These are phyloP conservation scores for Diaporthe citriasiana DNA, from an alignment of 2,329 filamentous ascomycete genomes.

Conservation along the genomic window DNA sequence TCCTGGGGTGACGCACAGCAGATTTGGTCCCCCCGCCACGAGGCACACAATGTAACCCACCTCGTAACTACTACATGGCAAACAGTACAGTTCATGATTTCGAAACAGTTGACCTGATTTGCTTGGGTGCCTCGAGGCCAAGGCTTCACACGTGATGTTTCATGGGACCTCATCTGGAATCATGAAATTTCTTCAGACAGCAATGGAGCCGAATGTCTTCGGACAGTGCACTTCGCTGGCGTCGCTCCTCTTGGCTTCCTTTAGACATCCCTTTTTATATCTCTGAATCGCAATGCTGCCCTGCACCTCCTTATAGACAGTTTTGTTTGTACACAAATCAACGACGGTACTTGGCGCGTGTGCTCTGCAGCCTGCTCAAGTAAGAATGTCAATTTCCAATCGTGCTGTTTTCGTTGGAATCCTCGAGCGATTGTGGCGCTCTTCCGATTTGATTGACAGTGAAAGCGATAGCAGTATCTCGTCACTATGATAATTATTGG, in stretches of 20 bases:
- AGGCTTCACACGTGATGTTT: background rate
- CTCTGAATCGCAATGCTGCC: background rate
- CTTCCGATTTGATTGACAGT: too few relatives aligned
- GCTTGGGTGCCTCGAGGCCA: background rate
- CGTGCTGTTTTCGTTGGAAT: background rate
- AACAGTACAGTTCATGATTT: background rate
- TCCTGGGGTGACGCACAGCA: background rate
- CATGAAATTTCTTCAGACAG: background rate
- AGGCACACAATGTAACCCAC: background rate
- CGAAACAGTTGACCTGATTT: background rate
- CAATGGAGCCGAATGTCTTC: background rate
- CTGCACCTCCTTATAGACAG: background rate
- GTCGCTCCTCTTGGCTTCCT: background rate
- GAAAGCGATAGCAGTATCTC: too few relatives aligned
- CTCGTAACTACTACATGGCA: background rate
- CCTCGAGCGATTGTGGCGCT: background rate
- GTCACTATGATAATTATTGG: too few relatives aligned
- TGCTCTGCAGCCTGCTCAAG: background rate
- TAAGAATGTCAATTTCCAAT: background rate
- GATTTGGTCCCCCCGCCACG: background rate
- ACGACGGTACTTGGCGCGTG: background rate
- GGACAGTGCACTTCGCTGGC: background rate
- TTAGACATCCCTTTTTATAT: background rate
- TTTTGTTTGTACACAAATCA: background rate
- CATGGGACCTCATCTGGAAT: background rate